Percentiles rank a stretch among this genome's conserved stretches.
These are phyloP conservation scores for Amorphotheca resinae DNA, from an alignment of 495 filamentous ascomycete genomes.

Conservation along the genomic window DNA sequence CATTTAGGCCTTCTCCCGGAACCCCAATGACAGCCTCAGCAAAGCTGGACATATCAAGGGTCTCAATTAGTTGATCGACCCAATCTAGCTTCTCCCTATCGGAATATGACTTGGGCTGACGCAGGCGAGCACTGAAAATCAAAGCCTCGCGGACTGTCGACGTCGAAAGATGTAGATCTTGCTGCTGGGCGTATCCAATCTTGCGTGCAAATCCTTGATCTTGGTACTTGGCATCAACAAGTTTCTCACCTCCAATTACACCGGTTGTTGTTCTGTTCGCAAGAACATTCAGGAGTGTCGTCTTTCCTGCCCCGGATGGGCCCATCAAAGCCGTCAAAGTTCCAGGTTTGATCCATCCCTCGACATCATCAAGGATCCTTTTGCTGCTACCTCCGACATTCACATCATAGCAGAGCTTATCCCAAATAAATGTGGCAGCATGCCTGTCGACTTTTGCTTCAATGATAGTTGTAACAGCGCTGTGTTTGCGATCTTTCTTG, in stretches of 20 bases:
- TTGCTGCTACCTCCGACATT: conserved; percentile 47
- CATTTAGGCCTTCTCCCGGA: conserved; percentile 35
- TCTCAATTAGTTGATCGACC: conserved; percentile 43
- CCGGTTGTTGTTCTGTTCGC: conserved; percentile 72
- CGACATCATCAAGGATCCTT: conserved; percentile 79
- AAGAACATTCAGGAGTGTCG: conserved; percentile 56
- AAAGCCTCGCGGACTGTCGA: conserved; percentile 51
- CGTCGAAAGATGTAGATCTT: conserved; percentile 51
- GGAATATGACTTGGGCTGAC: conserved; percentile 25
- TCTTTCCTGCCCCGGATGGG: conserved; percentile 53
- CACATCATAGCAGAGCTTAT: conserved; percentile 1
- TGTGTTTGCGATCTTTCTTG: neutral
- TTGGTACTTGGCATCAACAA: conserved; percentile 60
- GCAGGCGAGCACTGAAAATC: conserved; percentile 31
- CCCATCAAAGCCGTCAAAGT: conserved; percentile 62
- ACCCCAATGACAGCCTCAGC: conserved; percentile 73
- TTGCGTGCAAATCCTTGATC: conserved; percentile 81
- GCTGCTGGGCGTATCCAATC: conserved; percentile 74
- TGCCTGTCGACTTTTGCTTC: too few relatives aligned
- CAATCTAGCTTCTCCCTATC: conserved; percentile 42
- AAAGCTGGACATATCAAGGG: conserved; percentile 63
- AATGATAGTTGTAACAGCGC: conserved; percentile 10
- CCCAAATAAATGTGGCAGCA: conserved; percentile 19
- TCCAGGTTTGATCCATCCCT: conserved; percentile 82
- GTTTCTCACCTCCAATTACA: conserved; percentile 68